A percentile compares a stretch with the other conserved stretches of the same genome.
phyloP scores from a whole-genome alignment of 495 filamentous ascomycete species.

The Talaromyces trachyspermus region DNA sequence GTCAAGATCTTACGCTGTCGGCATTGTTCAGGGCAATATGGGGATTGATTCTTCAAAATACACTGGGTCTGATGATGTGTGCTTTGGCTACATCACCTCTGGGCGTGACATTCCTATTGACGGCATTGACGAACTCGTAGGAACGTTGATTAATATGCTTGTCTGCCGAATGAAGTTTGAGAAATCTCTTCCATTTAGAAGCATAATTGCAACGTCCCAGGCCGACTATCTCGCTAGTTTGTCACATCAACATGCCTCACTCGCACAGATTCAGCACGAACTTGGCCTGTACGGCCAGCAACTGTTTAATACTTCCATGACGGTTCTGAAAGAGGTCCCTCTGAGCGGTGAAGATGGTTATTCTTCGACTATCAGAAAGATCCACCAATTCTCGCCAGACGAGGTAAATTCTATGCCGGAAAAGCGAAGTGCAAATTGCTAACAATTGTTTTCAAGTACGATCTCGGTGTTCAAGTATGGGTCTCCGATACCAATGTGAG shows the following conservation, averaged over 20 bases:
- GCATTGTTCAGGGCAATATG: constrained; percentile 33
- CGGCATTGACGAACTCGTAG: constrained; percentile 22
- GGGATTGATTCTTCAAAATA: constrained; percentile 32
- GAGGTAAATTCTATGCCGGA: too few relatives aligned
- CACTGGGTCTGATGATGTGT: constrained; percentile 30
- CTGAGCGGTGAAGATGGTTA: too few relatives aligned
- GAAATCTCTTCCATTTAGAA: too few relatives aligned
- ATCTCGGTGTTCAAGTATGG: too few relatives aligned
- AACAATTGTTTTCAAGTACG: too few relatives aligned
- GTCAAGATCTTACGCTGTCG: constrained; percentile 25
- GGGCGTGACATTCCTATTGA: constrained; percentile 19
- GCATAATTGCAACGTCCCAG: too few relatives aligned
- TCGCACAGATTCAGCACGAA: constrained; percentile 32
- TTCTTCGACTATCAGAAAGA: too few relatives aligned
- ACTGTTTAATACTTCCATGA: constrained; percentile 35
- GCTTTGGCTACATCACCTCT: constrained; percentile 33
- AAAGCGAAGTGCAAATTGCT: too few relatives aligned
- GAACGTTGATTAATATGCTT: constrained; percentile 29
- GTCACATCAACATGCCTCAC: constrained; percentile 24
- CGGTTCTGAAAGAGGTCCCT: constrained; percentile 9
- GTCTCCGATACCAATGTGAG: too few relatives aligned
- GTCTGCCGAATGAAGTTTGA: too few relatives aligned
- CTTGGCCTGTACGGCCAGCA: constrained; percentile 26
- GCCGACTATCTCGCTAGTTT: constrained; percentile 27
- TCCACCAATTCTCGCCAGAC: too few relatives aligned